Conservation (phyloP, 2,329 filamentous ascomycete genomes). For the Pestalotiopsis sp. region DNA sequence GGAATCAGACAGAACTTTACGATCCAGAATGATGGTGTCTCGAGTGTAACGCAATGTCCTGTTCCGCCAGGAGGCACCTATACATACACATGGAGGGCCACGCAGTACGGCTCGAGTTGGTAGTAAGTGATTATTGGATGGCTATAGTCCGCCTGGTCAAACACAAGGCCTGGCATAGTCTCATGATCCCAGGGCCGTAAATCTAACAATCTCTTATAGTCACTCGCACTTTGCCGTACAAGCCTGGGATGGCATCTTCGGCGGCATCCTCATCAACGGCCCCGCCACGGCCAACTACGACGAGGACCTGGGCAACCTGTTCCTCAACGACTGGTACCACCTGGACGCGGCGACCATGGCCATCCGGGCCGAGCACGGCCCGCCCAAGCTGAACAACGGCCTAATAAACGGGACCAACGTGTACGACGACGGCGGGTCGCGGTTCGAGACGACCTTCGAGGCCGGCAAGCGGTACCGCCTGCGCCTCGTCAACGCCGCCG, state of each 20-base stretch:
- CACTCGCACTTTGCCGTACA: conserved; percentile 60
- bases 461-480: conserved; percentile 47
- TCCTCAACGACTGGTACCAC: conserved; percentile 63
- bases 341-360: conserved; percentile 41
- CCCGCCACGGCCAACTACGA: conserved; percentile 63
- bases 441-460: conserved; percentile 40
- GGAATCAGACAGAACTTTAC: conserved; percentile 60
- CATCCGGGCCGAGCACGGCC: conserved; percentile 28
- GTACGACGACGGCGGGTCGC: conserved; percentile 33
- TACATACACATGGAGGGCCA: conserved; percentile 61
- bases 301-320: conserved; percentile 61
- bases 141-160: not conserved
- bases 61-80: conserved; percentile 51
- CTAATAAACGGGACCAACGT: conserved; percentile 36
- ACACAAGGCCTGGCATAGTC: no score
- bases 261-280: conserved; percentile 63
- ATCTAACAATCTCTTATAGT: not conserved
- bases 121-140: conserved; percentile 35
- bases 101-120: conserved; percentile 57
- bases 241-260: conserved; percentile 58
- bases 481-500: conserved; percentile 44
- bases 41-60: conserved; percentile 50
- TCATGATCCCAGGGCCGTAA: not conserved
- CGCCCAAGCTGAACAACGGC: conserved; percentile 45
- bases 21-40: conserved; percentile 60